These are phyloP conservation scores for Brassica hybrid DNA, from an alignment of 441 rosid species.

Conservation along the genomic window DNA sequence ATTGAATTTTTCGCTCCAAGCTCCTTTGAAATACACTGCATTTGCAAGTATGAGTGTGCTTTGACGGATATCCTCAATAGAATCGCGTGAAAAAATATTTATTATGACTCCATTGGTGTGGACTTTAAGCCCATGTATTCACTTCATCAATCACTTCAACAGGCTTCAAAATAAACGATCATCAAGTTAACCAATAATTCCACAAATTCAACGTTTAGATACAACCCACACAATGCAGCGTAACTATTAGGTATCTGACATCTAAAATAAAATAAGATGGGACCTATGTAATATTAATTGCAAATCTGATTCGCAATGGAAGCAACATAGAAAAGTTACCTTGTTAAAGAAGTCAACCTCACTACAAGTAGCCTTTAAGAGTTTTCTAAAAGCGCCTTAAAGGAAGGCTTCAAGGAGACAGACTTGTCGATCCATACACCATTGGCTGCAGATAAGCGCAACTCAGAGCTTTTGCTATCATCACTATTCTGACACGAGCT, in stretches of 20 bases:
- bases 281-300: no score
- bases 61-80: constrained; percentile 36
- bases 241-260: no score
- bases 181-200: not conserved
- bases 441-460: constrained; percentile 51
- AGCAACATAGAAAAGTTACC: constrained; percentile 41
- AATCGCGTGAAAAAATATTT: constrained; percentile 57
- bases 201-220: not conserved
- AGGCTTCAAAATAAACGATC: constrained; percentile 47
- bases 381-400: constrained; percentile 55
- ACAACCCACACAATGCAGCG: no score
- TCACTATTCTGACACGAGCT: no score
- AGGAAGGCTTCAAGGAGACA: constrained; percentile 57
- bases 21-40: constrained; percentile 82
- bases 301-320: no score
- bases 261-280: not conserved
- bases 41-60: constrained; percentile 66
- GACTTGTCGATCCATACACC: constrained; percentile 72
- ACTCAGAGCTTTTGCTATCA: no score
- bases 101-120: constrained; percentile 63
- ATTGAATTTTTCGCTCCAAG: constrained; percentile 64
- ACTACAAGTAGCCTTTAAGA: constrained; percentile 53
- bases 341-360: constrained; percentile 68
- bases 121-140: constrained; percentile 56
- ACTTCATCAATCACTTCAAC: constrained; percentile 58